Percentiles rank a stretch among this genome's conserved stretches.
These are phyloP conservation scores for bread wheat (Triticum aestivum) DNA, from an alignment of 176 grass and related monocot species.

Conservation along the genomic window DNA sequence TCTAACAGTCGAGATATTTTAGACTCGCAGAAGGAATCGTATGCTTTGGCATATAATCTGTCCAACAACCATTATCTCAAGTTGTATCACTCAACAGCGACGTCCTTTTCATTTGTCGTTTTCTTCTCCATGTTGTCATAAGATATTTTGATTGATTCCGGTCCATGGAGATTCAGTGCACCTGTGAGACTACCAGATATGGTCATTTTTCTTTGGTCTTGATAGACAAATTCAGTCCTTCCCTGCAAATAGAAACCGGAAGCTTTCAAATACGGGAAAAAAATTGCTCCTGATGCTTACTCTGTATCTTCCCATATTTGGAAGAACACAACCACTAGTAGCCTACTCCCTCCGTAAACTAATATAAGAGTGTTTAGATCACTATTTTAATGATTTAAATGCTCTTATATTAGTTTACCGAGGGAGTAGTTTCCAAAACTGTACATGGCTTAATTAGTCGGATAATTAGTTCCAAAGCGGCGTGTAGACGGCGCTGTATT, in stretches of 20 bases:
- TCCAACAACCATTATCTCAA: too few species aligned
- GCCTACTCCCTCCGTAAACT: too few species aligned
- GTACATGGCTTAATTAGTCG: not conserved
- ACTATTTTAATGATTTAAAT: too few species aligned
- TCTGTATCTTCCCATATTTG: not conserved
- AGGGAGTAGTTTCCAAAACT: not conserved
- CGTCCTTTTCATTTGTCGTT: too few species aligned
- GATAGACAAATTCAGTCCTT: not conserved
- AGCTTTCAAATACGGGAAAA: not conserved
- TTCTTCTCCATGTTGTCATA: too few species aligned
- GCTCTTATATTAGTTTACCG: too few species aligned
- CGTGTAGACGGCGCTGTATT: not conserved
- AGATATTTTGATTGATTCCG: not conserved
- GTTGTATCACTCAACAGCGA: too few species aligned
- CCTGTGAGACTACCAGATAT: not conserved
- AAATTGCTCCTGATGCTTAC: not conserved
- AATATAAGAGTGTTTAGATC: too few species aligned
- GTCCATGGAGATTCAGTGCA: not conserved
- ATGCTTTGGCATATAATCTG: too few species aligned
- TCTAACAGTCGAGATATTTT: too few species aligned
- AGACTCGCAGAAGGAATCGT: too few species aligned
- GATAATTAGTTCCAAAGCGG: slow-evolving; percentile 47
- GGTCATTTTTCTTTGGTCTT: not conserved
- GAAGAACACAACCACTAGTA: not conserved
- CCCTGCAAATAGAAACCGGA: not conserved